Evolutionary conservation across 2,329 filamentous ascomycete species (phyloP).

Genomic region (Ascochyta pisi): DNA sequence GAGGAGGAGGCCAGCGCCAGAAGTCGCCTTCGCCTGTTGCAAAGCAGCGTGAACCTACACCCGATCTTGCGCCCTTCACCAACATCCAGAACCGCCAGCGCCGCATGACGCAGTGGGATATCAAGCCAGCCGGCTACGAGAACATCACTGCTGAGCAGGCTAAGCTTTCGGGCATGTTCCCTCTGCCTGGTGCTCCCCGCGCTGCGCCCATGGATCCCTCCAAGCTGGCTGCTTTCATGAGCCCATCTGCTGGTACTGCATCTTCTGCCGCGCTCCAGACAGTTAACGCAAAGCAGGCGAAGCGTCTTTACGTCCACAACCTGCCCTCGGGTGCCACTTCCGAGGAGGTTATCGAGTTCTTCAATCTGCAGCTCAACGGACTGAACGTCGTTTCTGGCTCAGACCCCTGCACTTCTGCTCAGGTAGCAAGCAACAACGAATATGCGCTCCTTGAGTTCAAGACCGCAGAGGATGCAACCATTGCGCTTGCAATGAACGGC

Average conservation of each 20-base stretch:
- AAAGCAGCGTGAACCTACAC: conserved; percentile 94
- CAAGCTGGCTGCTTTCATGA: conserved; percentile 94
- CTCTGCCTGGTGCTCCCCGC: conserved; percentile 90
- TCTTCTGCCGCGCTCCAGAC: conserved; percentile 86
- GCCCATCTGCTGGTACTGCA: conserved; percentile 75
- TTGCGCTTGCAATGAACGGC: conserved; percentile 88
- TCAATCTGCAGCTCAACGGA: conserved; percentile 97
- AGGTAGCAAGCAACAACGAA: conserved; percentile 77
- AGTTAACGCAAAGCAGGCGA: conserved; percentile 90
- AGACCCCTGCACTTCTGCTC: conserved; percentile 84
- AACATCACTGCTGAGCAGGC: conserved; percentile 98
- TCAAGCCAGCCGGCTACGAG: conserved; percentile 97
- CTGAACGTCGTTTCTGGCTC: conserved; percentile 85
- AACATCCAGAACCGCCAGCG: conserved; percentile 86
- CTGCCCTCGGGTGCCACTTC: conserved; percentile 76
- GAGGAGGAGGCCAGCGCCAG: conserved; percentile 56
- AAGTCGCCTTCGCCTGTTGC: conserved; percentile 78
- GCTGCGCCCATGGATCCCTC: conserved; percentile 95
- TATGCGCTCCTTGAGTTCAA: conserved; percentile 95
- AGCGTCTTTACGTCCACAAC: conserved; percentile 88
- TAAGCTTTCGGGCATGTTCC: conserved; percentile 98
- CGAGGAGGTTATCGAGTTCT: conserved; percentile 80
- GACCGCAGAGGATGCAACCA: conserved; percentile 83
- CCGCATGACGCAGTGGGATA: conserved; percentile 98
- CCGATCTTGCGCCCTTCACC: conserved; percentile 87